Evolutionary conservation across 306 rosid genomes (phyloP), one percentile per base, ranked within the genome.

Genomic region (Vigna hirtella): DNA sequence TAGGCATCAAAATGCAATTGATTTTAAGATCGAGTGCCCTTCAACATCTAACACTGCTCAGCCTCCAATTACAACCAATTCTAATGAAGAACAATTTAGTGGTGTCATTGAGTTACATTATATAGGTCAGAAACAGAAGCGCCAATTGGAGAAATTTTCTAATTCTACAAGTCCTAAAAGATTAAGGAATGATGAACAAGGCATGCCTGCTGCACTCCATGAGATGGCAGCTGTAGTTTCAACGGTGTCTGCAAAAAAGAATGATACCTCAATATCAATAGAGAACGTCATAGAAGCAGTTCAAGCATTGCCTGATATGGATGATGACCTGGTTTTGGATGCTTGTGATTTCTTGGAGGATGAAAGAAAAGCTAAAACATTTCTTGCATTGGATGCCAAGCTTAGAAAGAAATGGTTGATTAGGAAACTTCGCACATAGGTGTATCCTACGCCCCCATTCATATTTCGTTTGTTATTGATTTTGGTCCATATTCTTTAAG

Each of bases 341-440:
- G 95, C 97, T 26, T 92, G 95, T 22, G 95, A 92, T 78, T 80
- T 87, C 57, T 70, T 92, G 32, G 97, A 92, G 88, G 95, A 92
- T 79, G 97, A 87, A 56, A 87, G 77, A 79, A 92, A 90, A 72
- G 94, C 94, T 12, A 92, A 83, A 84, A 92, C 93, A 16, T 92
- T 92, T 82, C 79, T 90, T 28, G 93, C 94, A 20, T 76, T 92
- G 77, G 90, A 83, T 81, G 82, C 81, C 14, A 88, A 90, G 71
- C 61, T 90, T 52, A 81, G 97, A 45, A 89, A 84, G 72, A 92
- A 88, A 69, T 92, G 97, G 95, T 81, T 92, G 80, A 55, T 81
- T 68, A 86, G 97, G 84, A 92, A 90, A 83, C 97, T 92, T 69
- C 78, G 93, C 20, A 75, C 87, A 9, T 57, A 83, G 68, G 72